These are phyloP conservation scores for Carex parvula DNA, from an alignment of 176 grass and related monocot species.

Conservation along the genomic window DNA sequence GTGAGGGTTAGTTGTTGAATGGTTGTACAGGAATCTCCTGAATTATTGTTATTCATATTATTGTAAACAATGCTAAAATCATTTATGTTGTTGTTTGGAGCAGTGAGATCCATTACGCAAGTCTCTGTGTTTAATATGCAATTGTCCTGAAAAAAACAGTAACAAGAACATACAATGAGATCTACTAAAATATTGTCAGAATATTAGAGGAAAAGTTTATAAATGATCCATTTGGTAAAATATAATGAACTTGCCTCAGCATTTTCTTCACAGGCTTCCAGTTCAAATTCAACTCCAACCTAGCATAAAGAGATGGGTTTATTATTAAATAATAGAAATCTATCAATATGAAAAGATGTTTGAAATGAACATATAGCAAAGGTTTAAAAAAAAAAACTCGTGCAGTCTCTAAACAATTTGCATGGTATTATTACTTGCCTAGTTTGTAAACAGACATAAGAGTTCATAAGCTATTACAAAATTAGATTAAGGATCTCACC, in stretches of 20 bases:
- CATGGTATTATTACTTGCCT: background rate
- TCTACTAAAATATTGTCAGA: slow-evolving; percentile 9
- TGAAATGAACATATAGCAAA: background rate
- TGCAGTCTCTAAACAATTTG: background rate
- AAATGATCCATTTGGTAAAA: slow-evolving; percentile 17
- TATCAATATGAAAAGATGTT: slow-evolving; percentile 30
- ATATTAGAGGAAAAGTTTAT: background rate
- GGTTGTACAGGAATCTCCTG: slow-evolving; percentile 48
- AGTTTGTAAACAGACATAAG: slow-evolving; percentile 6
- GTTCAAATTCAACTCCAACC: slow-evolving; percentile 56
- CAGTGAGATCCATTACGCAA: slow-evolving; percentile 19
- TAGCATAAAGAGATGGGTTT: slow-evolving; percentile 31
- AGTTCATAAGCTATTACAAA: background rate
- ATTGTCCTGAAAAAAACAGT: slow-evolving; percentile 40
- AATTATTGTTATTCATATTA: slow-evolving; percentile 34
- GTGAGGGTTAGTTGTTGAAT: slow-evolving; percentile 40
- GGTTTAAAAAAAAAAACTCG: background rate
- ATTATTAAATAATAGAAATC: slow-evolving; percentile 17
- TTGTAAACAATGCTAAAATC: slow-evolving; percentile 3
- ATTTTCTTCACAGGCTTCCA: slow-evolving; percentile 48
- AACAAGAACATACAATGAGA: slow-evolving; percentile 21
- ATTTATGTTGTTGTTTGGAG: background rate
- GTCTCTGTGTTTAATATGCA: slow-evolving; percentile 35
- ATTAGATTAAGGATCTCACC: slow-evolving; percentile 35
- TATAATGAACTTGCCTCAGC: slow-evolving; percentile 38